Evolutionary conservation across 2,329 filamentous ascomycete species (phyloP).

Genomic region (Dactylella cylindrospora): DNA sequence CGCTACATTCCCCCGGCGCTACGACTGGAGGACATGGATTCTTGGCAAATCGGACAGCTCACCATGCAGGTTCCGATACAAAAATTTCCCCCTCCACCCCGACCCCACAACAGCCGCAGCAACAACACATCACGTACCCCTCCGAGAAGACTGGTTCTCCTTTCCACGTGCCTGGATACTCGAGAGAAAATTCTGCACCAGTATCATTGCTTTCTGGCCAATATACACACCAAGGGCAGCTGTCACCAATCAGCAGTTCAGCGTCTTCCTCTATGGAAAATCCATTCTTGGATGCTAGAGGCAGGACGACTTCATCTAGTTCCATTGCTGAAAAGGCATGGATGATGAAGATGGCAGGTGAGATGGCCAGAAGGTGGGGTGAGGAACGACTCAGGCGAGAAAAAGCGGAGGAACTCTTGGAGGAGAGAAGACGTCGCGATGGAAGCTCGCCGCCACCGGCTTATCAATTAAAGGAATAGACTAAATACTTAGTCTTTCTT

Average conservation of each 20-base stretch:
- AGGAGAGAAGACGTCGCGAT: slow-evolving; percentile 45
- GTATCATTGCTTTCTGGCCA: slow-evolving; percentile 33
- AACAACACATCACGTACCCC: slow-evolving; percentile 24
- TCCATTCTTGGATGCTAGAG: slow-evolving; percentile 35
- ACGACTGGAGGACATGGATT: slow-evolving; percentile 39
- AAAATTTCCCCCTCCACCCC: slow-evolving; percentile 44
- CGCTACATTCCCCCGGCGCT: slow-evolving; percentile 36
- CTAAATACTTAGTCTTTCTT: background rate
- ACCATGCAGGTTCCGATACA: slow-evolving; percentile 45
- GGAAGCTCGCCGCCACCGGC: slow-evolving; percentile 41
- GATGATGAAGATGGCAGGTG: slow-evolving; percentile 90
- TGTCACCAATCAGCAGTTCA: slow-evolving; percentile 24
- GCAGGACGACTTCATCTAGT: slow-evolving; percentile 50
- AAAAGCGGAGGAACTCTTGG: slow-evolving; percentile 43
- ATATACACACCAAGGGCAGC: slow-evolving; percentile 29
- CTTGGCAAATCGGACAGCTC: slow-evolving; percentile 42
- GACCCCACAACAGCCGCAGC: slow-evolving; percentile 9
- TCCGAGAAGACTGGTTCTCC: slow-evolving; percentile 16
- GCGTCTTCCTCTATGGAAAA: slow-evolving; percentile 30
- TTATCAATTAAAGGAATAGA: slow-evolving; percentile 32
- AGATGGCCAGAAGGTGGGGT: slow-evolving; percentile 83
- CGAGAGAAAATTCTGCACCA: slow-evolving; percentile 25
- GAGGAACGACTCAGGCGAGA: slow-evolving; percentile 69
- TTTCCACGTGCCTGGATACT: slow-evolving; percentile 28
- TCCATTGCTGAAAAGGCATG: slow-evolving; percentile 76